phyloP scores from a whole-genome alignment of 306 rosid species.

The Spatholobus suberectus region DNA sequence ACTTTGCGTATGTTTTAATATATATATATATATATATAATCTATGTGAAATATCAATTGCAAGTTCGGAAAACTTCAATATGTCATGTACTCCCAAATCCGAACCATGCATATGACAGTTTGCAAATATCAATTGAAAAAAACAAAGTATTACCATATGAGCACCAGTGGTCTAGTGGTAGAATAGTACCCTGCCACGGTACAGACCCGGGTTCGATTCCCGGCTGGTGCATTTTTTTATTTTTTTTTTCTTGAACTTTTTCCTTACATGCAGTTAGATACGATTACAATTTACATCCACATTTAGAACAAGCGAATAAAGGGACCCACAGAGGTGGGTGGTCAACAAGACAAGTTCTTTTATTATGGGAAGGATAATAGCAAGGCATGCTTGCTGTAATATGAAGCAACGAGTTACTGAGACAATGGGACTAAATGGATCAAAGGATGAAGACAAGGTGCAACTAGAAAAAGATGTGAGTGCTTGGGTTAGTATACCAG shows the following conservation, averaged over 20 bases:
- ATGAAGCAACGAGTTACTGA: neutral
- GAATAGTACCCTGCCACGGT: constrained; percentile 68
- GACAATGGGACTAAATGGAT: constrained; percentile 11
- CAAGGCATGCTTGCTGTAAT: neutral
- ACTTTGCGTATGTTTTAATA: too few species aligned
- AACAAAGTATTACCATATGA: too few species aligned
- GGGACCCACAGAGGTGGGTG: neutral
- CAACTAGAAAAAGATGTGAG: constrained; percentile 7
- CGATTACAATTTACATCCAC: neutral
- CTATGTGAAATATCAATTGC: neutral
- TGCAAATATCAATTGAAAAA: too few species aligned
- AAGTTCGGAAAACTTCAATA: too few species aligned
- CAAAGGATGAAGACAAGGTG: neutral
- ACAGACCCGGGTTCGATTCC: constrained; percentile 66
- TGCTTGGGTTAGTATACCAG: constrained; percentile 37
- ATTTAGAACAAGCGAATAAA: neutral
- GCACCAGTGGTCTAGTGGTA: constrained; percentile 69
- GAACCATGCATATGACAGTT: too few species aligned
- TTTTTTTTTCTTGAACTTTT: neutral
- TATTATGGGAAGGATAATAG: too few species aligned
- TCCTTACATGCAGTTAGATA: neutral
- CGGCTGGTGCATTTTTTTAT: constrained; percentile 51
- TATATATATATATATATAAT: too few species aligned
- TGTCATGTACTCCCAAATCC: too few species aligned
- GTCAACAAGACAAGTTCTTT: neutral